Percentiles rank a stretch among this genome's conserved stretches.
Conservation (phyloP, 2,329 filamentous ascomycete species). For the Domatiomyces globalis region DNA sequence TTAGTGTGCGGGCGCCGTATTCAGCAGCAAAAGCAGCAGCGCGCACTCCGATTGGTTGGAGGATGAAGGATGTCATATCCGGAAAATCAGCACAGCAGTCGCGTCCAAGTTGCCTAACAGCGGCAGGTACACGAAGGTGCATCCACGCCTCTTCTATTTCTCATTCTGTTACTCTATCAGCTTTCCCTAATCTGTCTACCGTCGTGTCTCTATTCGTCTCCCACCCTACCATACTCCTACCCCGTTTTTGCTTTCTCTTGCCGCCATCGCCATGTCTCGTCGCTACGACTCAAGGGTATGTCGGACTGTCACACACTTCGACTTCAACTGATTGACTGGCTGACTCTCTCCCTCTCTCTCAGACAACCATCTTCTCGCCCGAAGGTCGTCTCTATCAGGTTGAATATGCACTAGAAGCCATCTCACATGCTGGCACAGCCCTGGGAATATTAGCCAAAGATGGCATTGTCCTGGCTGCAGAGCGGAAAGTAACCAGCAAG, state of each 20-base stretch:
- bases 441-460: conserved; percentile 94
- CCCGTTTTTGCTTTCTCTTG: not conserved
- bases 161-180: not conserved
- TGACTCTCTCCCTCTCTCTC: conserved; percentile 1
- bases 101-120: not conserved
- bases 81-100: not conserved
- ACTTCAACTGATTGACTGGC: conserved; percentile 15
- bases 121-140: not conserved
- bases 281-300: conserved; percentile 93
- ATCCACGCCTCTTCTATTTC: not conserved
- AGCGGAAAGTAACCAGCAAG: conserved; percentile 99
- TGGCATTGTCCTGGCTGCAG: conserved; percentile 93
- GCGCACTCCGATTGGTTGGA: not conserved
- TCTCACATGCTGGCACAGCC: conserved; percentile 93
- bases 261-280: conserved; percentile 63
- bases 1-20: not conserved
- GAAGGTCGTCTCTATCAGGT: conserved; percentile 98
- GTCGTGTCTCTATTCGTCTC: not conserved
- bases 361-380: conserved; percentile 99
- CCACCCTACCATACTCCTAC: not conserved
- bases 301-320: conserved; percentile 14
- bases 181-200: not conserved
- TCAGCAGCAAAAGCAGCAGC: not conserved
- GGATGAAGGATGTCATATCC: not conserved
- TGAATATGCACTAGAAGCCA: conserved; percentile 97